These are phyloP conservation scores for Brasenia schreberi DNA, from an alignment of 164 flowering plant genomes.

Conservation along the genomic window DNA sequence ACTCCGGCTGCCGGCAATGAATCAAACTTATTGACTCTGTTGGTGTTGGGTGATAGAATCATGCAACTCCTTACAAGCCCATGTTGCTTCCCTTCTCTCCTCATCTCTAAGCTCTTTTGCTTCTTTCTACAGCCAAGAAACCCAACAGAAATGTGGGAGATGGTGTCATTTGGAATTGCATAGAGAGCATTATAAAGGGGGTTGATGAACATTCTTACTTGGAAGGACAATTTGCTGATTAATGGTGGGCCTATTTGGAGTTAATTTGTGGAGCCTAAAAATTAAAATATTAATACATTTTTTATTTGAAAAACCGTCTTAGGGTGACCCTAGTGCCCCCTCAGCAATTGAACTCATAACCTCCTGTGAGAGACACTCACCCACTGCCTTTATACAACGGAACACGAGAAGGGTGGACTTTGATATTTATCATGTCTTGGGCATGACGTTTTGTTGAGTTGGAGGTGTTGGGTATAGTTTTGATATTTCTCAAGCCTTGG, in stretches of 20 bases:
- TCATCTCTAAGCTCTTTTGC: constrained; percentile 21
- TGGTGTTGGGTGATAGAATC: constrained; percentile 19
- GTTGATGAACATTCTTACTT: not conserved
- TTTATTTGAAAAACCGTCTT: no score
- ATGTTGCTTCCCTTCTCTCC: constrained; percentile 69
- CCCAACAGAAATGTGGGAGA: not conserved
- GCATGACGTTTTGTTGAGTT: no score
- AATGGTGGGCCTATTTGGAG: not conserved
- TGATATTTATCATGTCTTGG: no score
- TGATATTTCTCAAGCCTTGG: no score
- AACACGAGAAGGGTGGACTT: no score
- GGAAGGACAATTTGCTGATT: not conserved
- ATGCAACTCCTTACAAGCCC: constrained; percentile 41
- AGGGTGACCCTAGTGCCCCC: no score
- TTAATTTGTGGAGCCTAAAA: no score
- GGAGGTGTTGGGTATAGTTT: no score
- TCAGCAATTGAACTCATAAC: no score
- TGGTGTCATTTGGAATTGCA: not conserved
- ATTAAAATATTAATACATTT: no score
- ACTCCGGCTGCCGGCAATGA: constrained; percentile 46
- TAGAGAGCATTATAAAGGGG: not conserved
- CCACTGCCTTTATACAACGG: no score
- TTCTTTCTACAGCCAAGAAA: not conserved
- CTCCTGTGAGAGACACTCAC: no score
- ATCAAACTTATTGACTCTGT: constrained; percentile 16